phyloP scores from a whole-genome alignment of 345 rosid genomes.

The Hibiscus syriacus region DNA sequence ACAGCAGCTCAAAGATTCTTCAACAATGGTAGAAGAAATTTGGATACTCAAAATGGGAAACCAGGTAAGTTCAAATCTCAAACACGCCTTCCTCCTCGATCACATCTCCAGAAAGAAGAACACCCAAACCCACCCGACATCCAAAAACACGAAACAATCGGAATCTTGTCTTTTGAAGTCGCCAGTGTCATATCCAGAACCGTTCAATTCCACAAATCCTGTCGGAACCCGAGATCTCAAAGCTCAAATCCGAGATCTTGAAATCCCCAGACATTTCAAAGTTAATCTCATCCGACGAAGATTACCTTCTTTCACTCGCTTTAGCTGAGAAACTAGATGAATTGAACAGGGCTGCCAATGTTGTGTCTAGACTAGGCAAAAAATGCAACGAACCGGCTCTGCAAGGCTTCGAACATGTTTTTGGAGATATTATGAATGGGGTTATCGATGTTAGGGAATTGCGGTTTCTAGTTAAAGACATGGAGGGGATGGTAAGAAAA shows the following conservation, averaged over 20 bases:
- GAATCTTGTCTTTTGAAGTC: conserved; percentile 88
- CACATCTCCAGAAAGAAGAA: conserved; percentile 30
- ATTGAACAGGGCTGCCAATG: conserved; percentile 57
- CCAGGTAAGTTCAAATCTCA: conserved; percentile 90
- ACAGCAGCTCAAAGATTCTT: background rate
- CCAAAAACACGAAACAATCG: conserved; percentile 37
- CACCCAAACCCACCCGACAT: conserved; percentile 23
- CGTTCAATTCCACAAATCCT: conserved; percentile 71
- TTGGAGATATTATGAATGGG: conserved; percentile 63
- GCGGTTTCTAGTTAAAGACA: conserved; percentile 83
- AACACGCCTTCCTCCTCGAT: conserved; percentile 71
- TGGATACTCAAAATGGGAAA: conserved; percentile 92
- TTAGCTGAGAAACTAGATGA: conserved; percentile 91
- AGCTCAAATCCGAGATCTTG: conserved; percentile 66
- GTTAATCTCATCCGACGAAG: conserved; percentile 58
- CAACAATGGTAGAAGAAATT: conserved; percentile 88
- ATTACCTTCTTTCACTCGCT: conserved; percentile 58
- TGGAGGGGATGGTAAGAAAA: conserved; percentile 85
- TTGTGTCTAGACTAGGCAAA: conserved; percentile 83
- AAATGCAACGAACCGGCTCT: conserved; percentile 81
- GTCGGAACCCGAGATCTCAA: conserved; percentile 54
- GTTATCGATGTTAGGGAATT: conserved; percentile 69
- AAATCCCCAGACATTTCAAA: conserved; percentile 47
- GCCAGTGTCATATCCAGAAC: conserved; percentile 85
- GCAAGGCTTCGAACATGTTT: conserved; percentile 94